Evolutionary conservation across 306 rosid genomes (phyloP).

Genomic region (Prunus fruticosa): DNA sequence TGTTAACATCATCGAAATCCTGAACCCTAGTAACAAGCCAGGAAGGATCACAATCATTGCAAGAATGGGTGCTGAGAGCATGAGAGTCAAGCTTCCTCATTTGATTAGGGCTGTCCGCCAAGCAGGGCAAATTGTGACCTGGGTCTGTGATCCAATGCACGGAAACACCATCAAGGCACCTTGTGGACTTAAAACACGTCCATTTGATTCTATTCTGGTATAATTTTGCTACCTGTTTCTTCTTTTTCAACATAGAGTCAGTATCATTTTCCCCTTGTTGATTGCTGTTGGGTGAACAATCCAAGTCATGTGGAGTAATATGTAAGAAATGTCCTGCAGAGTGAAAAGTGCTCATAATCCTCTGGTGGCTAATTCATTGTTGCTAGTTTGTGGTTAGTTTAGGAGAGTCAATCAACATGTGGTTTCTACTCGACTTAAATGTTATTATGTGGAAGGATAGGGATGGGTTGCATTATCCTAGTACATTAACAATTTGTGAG

Average conservation of each 20-base stretch:
- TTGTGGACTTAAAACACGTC: constrained; percentile 76
- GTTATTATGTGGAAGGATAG: background rate
- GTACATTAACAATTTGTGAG: background rate
- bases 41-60: constrained; percentile 63
- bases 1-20: constrained; percentile 61
- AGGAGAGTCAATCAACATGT: background rate
- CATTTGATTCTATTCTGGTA: constrained; percentile 75
- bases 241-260: background rate
- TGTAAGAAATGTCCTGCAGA: background rate
- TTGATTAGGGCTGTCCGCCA: constrained; percentile 70
- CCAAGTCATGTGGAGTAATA: background rate
- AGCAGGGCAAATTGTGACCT: constrained; percentile 74
- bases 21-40: constrained; percentile 66
- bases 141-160: constrained; percentile 82
- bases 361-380: background rate
- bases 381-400: background rate
- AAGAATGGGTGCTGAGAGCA: constrained; percentile 81
- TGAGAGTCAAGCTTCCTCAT: constrained; percentile 75
- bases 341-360: background rate
- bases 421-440: background rate
- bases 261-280: background rate
- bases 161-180: constrained; percentile 79
- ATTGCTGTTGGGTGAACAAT: background rate
- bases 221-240: background rate
- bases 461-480: background rate